Conservation (phyloP, 2,329 filamentous ascomycete genomes). For the Tolypocladium tundrense region DNA sequence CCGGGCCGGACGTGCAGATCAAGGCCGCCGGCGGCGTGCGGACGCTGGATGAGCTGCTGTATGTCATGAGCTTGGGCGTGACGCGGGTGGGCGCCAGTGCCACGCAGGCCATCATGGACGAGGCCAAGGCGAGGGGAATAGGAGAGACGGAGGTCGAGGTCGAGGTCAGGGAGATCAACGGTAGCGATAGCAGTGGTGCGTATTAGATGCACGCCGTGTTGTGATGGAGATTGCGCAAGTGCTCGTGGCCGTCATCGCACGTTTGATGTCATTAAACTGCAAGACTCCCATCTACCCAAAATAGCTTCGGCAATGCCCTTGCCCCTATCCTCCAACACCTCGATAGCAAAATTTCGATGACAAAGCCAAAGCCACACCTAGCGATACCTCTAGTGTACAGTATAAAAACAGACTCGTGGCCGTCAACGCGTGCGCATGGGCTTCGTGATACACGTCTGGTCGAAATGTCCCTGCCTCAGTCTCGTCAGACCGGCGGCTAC, state of each 20-base stretch:
- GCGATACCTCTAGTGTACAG: background rate
- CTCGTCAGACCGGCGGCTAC: conserved; percentile 2
- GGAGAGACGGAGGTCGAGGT: conserved; percentile 7
- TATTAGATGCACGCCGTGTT: background rate
- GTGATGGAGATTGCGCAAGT: background rate
- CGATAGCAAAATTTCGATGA: background rate
- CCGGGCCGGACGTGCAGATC: conserved; percentile 34
- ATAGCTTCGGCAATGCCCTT: background rate
- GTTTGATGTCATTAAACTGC: background rate
- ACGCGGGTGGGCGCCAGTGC: conserved; percentile 46
- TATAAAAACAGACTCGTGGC: background rate
- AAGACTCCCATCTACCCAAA: background rate
- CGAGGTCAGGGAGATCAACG: conserved; percentile 4
- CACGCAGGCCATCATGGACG: conserved; percentile 43
- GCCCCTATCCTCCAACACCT: background rate
- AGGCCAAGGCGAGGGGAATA: conserved; percentile 40
- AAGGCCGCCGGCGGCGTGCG: conserved; percentile 49
- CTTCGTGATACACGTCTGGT: background rate
- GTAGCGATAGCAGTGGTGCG: background rate
- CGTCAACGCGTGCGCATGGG: background rate
- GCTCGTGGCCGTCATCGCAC: background rate
- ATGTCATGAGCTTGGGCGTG: conserved; percentile 43
- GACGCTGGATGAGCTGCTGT: conserved; percentile 44
- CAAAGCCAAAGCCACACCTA: background rate
- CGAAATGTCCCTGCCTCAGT: too few relatives aligned